Conservation (phyloP, 441 rosid genomes). For the Croton laevigatus region DNA sequence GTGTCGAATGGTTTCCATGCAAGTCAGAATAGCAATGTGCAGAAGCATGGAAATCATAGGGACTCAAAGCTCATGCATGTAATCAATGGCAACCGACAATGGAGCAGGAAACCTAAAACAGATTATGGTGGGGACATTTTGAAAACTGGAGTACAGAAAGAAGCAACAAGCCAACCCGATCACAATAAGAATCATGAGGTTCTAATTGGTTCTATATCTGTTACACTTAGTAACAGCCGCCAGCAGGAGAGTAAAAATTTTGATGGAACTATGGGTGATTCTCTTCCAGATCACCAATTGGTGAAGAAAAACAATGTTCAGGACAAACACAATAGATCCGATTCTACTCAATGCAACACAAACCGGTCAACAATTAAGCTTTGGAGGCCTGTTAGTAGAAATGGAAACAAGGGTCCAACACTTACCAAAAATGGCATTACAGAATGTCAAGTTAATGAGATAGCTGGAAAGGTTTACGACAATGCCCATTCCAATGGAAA, state of each 20-base stretch:
- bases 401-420: slow-evolving; percentile 41
- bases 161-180: slow-evolving; percentile 42
- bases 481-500: slow-evolving; percentile 29
- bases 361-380: slow-evolving; percentile 45
- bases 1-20: slow-evolving; percentile 45
- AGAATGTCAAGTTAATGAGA: slow-evolving; percentile 33
- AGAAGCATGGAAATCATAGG: slow-evolving; percentile 52
- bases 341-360: slow-evolving; percentile 28
- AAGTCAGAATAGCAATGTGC: slow-evolving; percentile 40
- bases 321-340: slow-evolving; percentile 37
- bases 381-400: slow-evolving; percentile 76
- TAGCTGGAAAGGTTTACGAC: slow-evolving; percentile 26
- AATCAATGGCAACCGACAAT: slow-evolving; percentile 51
- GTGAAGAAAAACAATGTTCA: slow-evolving; percentile 38
- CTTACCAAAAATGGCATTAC: slow-evolving; percentile 31
- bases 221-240: slow-evolving; percentile 48
- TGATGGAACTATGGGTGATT: slow-evolving; percentile 33
- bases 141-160: slow-evolving; percentile 40
- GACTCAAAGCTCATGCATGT: slow-evolving; percentile 35
- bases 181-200: slow-evolving; percentile 51
- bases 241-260: slow-evolving; percentile 34
- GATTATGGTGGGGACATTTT: slow-evolving; percentile 36
- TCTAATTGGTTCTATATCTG: slow-evolving; percentile 81
- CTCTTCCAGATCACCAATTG: slow-evolving; percentile 33
- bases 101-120: slow-evolving; percentile 69